A percentile compares a stretch with the other conserved stretches of the same genome.
Evolutionary conservation across 148 eudicot species (phyloP).

Genomic region (Chenopodium formosanum): DNA sequence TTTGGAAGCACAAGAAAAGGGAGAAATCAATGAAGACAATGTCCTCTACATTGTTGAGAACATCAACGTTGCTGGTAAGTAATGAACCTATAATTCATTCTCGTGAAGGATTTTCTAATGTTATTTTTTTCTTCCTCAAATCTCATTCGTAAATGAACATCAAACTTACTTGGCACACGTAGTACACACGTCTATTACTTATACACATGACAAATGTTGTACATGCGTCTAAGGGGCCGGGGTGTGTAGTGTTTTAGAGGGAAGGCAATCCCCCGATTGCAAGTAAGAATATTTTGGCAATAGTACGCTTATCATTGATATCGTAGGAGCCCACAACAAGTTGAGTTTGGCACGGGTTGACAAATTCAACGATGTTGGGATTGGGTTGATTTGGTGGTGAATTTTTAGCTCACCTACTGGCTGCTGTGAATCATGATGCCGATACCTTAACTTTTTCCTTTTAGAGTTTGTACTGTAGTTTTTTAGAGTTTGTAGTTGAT

Average conservation of each 20-base stretch:
- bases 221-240: neutral
- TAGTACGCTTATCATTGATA: neutral
- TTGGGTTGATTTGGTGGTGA: neutral
- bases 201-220: no score
- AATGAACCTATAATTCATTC: no score
- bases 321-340: neutral
- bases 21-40: slow-evolving; percentile 81
- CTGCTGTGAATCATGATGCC: neutral
- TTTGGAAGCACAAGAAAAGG: slow-evolving; percentile 71
- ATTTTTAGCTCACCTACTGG: slow-evolving; percentile 14
- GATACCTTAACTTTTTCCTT: neutral
- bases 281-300: no score
- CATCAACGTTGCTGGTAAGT: slow-evolving; percentile 81
- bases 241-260: no score
- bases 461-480: no score
- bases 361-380: neutral
- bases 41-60: slow-evolving; percentile 89
- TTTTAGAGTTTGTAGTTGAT: no score
- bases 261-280: no score
- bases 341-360: neutral
- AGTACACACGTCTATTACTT: no score
- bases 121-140: no score
- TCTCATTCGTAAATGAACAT: neutral
- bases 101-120: no score
- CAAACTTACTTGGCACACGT: no score